phyloP scores from a whole-genome alignment of 163 green algal genomes.

The Chlorella variabilis region DNA sequence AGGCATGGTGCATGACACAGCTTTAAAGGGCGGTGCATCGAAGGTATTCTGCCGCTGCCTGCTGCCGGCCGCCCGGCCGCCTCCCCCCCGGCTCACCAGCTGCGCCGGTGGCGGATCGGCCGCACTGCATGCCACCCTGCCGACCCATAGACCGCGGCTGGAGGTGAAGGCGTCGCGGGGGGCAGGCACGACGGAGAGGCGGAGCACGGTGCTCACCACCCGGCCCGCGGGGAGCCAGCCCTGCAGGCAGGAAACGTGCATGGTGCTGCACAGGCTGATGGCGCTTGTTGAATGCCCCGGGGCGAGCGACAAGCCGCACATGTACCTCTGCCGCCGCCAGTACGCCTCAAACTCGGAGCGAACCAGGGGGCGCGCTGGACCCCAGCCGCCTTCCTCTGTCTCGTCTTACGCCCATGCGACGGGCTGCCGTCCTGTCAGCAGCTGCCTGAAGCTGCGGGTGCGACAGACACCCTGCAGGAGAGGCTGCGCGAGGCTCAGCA shows the following conservation, averaged over 20 bases:
- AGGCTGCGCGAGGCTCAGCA: not conserved
- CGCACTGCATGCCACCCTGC: constrained; percentile 25
- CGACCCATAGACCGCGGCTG: not conserved
- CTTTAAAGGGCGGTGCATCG: too few relatives aligned
- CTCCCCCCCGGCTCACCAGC: not conserved
- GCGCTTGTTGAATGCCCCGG: too few relatives aligned
- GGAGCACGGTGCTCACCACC: not conserved
- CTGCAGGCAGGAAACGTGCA: not conserved
- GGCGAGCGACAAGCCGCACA: too few relatives aligned
- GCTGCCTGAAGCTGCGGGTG: not conserved
- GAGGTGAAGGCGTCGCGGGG: constrained; percentile 4
- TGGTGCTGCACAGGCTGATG: too few relatives aligned
- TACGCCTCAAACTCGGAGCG: too few relatives aligned
- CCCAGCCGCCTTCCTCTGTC: too few relatives aligned
- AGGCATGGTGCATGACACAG: not conserved
- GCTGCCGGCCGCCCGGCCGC: not conserved
- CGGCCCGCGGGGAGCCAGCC: not conserved
- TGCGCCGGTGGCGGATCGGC: constrained; percentile 14
- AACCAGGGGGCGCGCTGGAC: too few relatives aligned
- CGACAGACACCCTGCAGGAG: not conserved
- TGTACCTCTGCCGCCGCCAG: too few relatives aligned
- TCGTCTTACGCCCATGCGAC: too few relatives aligned
- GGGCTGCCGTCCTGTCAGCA: too few relatives aligned
- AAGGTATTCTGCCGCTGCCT: not conserved
- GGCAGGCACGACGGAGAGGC: not conserved